Evolutionary conservation across 2,329 filamentous ascomycete species (phyloP).

Genomic region (Phialophora chinensis): DNA sequence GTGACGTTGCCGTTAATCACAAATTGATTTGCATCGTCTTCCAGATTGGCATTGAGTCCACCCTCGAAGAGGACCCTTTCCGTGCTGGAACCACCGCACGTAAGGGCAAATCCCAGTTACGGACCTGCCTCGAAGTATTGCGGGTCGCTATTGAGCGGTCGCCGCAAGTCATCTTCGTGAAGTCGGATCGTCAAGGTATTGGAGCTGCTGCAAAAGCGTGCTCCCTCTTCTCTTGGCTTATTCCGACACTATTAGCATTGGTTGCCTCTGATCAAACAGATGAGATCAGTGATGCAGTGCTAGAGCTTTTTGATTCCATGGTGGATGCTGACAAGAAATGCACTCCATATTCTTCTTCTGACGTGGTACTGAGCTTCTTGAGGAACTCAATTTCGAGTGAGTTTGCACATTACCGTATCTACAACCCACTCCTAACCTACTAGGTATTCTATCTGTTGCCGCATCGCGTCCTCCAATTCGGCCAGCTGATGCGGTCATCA

Average conservation of each 20-base stretch:
- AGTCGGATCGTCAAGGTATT: constrained; percentile 55
- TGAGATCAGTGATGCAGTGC: constrained; percentile 21
- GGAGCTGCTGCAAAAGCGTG: constrained; percentile 42
- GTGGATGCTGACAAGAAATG: constrained; percentile 25
- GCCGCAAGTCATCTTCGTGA: constrained; percentile 69
- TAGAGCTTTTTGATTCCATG: constrained; percentile 23
- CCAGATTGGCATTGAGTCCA: constrained; percentile 72
- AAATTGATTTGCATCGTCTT: constrained; percentile 83
- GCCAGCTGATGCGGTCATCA: constrained; percentile 23
- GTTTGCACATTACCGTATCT: neutral
- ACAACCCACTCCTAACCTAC: constrained; percentile 4
- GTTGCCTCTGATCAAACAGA: constrained; percentile 40
- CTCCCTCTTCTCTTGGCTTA: constrained; percentile 61
- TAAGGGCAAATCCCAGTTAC: constrained; percentile 48
- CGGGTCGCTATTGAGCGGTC: constrained; percentile 76
- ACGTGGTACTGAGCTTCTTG: constrained; percentile 23
- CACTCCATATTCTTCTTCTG: constrained; percentile 7
- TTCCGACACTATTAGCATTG: constrained; percentile 59
- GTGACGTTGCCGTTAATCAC: constrained; percentile 77
- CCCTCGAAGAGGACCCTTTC: constrained; percentile 69
- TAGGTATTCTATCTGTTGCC: constrained; percentile 22
- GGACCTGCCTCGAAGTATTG: constrained; percentile 79
- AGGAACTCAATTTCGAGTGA: constrained; percentile 25
- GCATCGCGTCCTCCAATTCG: constrained; percentile 5
- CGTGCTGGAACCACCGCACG: constrained; percentile 58